Conservation (phyloP, 73 alveolate genomes). For the Tetrahymena borealis region DNA sequence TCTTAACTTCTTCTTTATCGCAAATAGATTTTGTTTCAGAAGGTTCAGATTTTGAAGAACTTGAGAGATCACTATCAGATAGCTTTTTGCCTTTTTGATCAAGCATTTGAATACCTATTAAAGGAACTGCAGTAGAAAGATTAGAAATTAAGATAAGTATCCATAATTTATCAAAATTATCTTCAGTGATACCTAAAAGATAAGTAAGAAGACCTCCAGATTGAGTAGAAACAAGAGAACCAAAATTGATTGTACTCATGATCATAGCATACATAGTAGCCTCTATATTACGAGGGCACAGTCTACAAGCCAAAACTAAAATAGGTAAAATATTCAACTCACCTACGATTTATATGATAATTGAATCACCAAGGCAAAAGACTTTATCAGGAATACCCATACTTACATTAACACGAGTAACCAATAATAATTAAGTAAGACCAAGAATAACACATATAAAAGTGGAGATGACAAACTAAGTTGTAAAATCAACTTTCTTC, state of each 20-base stretch:
- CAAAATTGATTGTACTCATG: slow-evolving; percentile 65
- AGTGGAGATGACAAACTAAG: slow-evolving; percentile 47
- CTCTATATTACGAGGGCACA: slow-evolving; percentile 77
- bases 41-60: not conserved
- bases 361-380: slow-evolving; percentile 19
- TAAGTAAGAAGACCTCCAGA: slow-evolving; percentile 61
- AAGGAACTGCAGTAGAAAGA: not conserved
- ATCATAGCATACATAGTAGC: slow-evolving; percentile 80
- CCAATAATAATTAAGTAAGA: slow-evolving; percentile 44
- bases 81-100: not conserved
- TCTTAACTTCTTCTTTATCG: not conserved
- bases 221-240: slow-evolving; percentile 55
- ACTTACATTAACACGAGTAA: slow-evolving; percentile 33
- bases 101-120: not conserved
- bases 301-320: slow-evolving; percentile 68
- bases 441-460: slow-evolving; percentile 22
- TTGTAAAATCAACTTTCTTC: slow-evolving; percentile 45
- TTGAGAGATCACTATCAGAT: not conserved
- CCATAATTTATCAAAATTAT: slow-evolving; percentile 64
- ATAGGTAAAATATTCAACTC: slow-evolving; percentile 69
- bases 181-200: slow-evolving; percentile 59
- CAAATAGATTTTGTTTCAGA: not conserved
- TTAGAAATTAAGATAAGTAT: slow-evolving; percentile 19
- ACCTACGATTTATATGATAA: slow-evolving; percentile 40
- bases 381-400: slow-evolving; percentile 49